A percentile compares a stretch with the other conserved stretches of the same genome.
Evolutionary conservation across 2,329 filamentous ascomycete species (phyloP).

Genomic region (Phaeosphaeria sp.): DNA sequence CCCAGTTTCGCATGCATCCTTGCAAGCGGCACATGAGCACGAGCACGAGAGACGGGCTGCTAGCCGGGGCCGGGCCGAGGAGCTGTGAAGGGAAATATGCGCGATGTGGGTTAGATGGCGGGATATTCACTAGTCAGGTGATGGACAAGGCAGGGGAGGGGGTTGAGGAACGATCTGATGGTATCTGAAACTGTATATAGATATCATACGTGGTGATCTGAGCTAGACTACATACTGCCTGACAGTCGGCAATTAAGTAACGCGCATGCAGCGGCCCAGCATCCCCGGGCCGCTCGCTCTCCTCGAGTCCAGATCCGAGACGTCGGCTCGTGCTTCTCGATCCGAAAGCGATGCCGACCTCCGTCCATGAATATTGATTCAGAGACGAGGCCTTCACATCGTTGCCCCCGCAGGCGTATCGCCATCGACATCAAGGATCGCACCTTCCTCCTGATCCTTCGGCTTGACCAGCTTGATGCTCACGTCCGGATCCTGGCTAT

Average conservation of each 20-base stretch:
- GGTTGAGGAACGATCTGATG: neutral
- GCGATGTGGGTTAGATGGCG: neutral
- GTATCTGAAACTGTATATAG: neutral
- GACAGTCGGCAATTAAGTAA: neutral
- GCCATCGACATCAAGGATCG: conserved; percentile 40
- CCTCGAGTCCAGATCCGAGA: neutral
- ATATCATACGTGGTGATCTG: neutral
- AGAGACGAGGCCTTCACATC: conserved; percentile 25
- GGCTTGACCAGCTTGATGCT: conserved; percentile 43
- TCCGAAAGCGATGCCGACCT: neutral
- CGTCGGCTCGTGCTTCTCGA: no score
- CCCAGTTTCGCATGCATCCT: neutral
- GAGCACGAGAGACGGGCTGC: no score
- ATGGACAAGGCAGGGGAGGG: neutral
- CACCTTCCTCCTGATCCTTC: conserved; percentile 36
- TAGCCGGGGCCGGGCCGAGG: no score
- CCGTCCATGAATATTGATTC: neutral
- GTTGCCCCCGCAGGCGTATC: conserved; percentile 43
- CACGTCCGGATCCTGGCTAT: conserved; percentile 37
- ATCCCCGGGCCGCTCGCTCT: no score
- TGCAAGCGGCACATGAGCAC: neutral
- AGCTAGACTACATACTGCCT: neutral
- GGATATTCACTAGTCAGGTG: neutral
- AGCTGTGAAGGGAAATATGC: neutral
- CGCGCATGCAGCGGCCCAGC: no score